These are phyloP conservation scores for Wickerhamomyces sp. DNA, from an alignment of 1,139 yeast genomes.

Conservation along the genomic window DNA sequence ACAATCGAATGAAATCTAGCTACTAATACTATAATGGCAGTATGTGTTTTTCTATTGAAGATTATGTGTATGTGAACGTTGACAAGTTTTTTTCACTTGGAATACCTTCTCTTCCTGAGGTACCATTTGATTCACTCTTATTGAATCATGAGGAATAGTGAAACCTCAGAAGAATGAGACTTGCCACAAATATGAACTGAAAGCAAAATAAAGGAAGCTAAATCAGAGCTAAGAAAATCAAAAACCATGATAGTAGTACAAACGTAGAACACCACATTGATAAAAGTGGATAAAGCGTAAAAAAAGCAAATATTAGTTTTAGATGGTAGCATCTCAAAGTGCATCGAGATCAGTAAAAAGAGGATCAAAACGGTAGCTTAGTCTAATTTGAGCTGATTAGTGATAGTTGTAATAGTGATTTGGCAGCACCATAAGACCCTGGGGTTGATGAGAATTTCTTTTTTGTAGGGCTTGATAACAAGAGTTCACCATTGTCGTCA, in stretches of 20 bases:
- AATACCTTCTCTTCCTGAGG: too few relatives aligned
- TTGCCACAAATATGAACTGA: too few relatives aligned
- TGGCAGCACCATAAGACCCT: slow-evolving; percentile 45
- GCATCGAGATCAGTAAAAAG: too few relatives aligned
- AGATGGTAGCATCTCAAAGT: too few relatives aligned
- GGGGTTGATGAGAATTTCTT: slow-evolving; percentile 31
- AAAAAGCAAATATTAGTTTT: neutral
- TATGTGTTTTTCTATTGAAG: neutral
- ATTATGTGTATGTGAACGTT: too few relatives aligned
- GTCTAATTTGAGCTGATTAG: slow-evolving; percentile 10
- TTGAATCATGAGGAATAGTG: too few relatives aligned
- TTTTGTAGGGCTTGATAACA: slow-evolving; percentile 32
- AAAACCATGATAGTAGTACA: neutral
- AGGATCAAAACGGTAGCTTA: too few relatives aligned
- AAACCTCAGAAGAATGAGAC: too few relatives aligned
- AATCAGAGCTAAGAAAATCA: neutral
- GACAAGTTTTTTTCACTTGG: too few relatives aligned
- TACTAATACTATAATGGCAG: neutral
- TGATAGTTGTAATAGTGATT: slow-evolving; percentile 36
- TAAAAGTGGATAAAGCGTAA: neutral
- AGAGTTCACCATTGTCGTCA: slow-evolving; percentile 24
- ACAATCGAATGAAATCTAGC: neutral
- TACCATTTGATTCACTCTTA: too few relatives aligned
- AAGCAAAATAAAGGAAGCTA: too few relatives aligned
- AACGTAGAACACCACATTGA: neutral